A percentile compares a stretch with the other conserved stretches of the same genome.
Evolutionary conservation across 371 early-diverging fungal genomes (phyloP).

Genomic region (Edhazardia aedis): DNA sequence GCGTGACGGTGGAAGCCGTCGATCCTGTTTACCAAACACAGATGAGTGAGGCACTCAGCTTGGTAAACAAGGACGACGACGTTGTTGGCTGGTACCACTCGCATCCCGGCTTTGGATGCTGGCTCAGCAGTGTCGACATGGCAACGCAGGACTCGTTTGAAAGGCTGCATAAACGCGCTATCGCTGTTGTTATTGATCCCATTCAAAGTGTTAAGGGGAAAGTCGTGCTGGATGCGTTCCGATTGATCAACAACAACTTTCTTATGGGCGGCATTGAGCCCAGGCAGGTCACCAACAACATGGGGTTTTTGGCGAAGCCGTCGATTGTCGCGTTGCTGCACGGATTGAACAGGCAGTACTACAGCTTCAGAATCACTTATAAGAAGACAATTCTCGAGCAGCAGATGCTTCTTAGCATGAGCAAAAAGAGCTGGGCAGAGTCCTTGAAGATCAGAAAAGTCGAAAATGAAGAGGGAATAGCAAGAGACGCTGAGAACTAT

Average conservation of each 20-base stretch:
- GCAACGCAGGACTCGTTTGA: slow-evolving; percentile 96
- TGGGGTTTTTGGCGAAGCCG: slow-evolving; percentile 94
- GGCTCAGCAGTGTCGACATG: slow-evolving; percentile 94
- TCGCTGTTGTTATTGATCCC: slow-evolving; percentile 97
- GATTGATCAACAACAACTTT: slow-evolving; percentile 71
- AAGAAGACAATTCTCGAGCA: slow-evolving; percentile 91
- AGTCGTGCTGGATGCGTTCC: slow-evolving; percentile 98
- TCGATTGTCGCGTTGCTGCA: slow-evolving; percentile 71
- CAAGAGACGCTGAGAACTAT: slow-evolving; percentile 25
- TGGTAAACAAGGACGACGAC: slow-evolving; percentile 87
- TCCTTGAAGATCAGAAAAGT: slow-evolving; percentile 58
- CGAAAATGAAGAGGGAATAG: slow-evolving; percentile 12
- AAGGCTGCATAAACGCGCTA: slow-evolving; percentile 73
- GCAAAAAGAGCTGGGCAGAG: slow-evolving; percentile 93
- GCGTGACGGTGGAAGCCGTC: slow-evolving; percentile 95
- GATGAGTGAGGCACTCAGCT: slow-evolving; percentile 97
- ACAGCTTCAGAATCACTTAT: slow-evolving; percentile 91
- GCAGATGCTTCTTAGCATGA: slow-evolving; percentile 87
- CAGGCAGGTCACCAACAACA: slow-evolving; percentile 92
- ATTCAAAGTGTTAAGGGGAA: slow-evolving; percentile 99
- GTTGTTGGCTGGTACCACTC: slow-evolving; percentile 99
- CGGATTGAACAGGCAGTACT: slow-evolving; percentile 94
- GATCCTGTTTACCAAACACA: slow-evolving; percentile 98
- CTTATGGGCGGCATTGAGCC: slow-evolving; percentile 72
- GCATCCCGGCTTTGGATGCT: slow-evolving; percentile 99